phyloP scores from a whole-genome alignment of 164 flowering plant genomes.

The Magnolia kwangsiensis region DNA sequence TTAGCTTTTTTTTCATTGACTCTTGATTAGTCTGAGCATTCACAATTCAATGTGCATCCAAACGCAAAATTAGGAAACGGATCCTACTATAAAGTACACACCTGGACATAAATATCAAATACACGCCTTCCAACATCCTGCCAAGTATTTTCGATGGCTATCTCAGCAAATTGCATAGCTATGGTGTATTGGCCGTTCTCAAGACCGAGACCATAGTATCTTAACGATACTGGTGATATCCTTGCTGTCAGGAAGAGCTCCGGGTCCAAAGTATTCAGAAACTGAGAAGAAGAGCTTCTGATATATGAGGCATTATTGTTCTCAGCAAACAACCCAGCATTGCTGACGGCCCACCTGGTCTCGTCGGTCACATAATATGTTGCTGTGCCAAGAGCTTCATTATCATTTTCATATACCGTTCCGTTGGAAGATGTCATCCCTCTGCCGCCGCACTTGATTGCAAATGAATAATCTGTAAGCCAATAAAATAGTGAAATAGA shows the following conservation, averaged over 20 bases:
- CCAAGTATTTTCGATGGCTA: constrained; percentile 35
- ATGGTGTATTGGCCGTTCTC: constrained; percentile 74
- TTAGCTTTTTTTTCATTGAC: neutral
- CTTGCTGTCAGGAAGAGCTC: constrained; percentile 68
- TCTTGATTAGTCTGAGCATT: neutral
- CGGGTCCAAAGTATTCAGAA: constrained; percentile 46
- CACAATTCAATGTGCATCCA: neutral
- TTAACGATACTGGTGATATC: constrained; percentile 65
- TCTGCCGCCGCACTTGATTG: constrained; percentile 76
- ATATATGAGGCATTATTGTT: constrained; percentile 34
- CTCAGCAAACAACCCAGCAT: constrained; percentile 52
- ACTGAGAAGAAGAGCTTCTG: constrained; percentile 25
- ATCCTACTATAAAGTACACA: constrained; percentile 9
- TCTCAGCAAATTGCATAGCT: constrained; percentile 64
- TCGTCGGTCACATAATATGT: constrained; percentile 45
- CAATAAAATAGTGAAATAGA: neutral
- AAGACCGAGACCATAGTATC: constrained; percentile 82
- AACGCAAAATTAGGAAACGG: neutral
- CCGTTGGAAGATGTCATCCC: constrained; percentile 31
- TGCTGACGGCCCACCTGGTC: constrained; percentile 74
- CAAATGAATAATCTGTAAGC: constrained; percentile 56
- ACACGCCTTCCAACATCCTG: constrained; percentile 62
- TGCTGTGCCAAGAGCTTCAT: constrained; percentile 60
- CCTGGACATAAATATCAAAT: constrained; percentile 78
- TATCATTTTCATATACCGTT: constrained; percentile 45